A percentile compares a stretch with the other conserved stretches of the same genome.
Conservation (phyloP, 1,139 yeast genomes). For the Pichia terricola region DNA sequence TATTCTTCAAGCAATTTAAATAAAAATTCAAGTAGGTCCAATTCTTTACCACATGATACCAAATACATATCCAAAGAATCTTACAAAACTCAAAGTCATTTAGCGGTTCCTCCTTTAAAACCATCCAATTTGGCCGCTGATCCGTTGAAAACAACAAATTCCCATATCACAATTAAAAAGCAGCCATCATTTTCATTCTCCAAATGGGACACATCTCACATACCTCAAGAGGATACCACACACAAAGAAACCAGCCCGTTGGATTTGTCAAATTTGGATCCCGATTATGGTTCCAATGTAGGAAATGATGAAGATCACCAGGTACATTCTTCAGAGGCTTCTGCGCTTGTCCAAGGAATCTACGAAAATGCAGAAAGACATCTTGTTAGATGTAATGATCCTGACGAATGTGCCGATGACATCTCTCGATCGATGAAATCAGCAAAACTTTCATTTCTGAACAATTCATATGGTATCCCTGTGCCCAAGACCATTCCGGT, state of each 20-base stretch:
- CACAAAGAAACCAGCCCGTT: neutral
- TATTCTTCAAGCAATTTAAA: slow-evolving; percentile 8
- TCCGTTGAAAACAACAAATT: slow-evolving; percentile 65
- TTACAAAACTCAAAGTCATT: slow-evolving; percentile 8
- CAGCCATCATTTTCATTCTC: slow-evolving; percentile 25
- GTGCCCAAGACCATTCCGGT: slow-evolving; percentile 7
- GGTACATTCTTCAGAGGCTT: slow-evolving; percentile 40
- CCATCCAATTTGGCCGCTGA: slow-evolving; percentile 74
- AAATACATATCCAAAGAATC: slow-evolving; percentile 8
- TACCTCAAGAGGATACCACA: neutral
- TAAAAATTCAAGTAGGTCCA: neutral
- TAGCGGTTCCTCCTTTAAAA: slow-evolving; percentile 22
- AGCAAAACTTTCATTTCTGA: slow-evolving; percentile 5
- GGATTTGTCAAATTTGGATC: neutral
- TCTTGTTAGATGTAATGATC: slow-evolving; percentile 6
- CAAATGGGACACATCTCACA: neutral
- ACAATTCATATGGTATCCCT: slow-evolving; percentile 11
- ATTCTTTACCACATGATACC: neutral
- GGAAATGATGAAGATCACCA: neutral
- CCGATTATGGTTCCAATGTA: slow-evolving; percentile 1
- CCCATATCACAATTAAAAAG: slow-evolving; percentile 61
- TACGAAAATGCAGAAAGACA: slow-evolving; percentile 19
- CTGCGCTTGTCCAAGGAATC: slow-evolving; percentile 32
- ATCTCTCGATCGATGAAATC: neutral
- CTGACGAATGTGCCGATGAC: slow-evolving; percentile 3